Conservation (phyloP, 495 filamentous ascomycete species). For the Glonium stellatum region DNA sequence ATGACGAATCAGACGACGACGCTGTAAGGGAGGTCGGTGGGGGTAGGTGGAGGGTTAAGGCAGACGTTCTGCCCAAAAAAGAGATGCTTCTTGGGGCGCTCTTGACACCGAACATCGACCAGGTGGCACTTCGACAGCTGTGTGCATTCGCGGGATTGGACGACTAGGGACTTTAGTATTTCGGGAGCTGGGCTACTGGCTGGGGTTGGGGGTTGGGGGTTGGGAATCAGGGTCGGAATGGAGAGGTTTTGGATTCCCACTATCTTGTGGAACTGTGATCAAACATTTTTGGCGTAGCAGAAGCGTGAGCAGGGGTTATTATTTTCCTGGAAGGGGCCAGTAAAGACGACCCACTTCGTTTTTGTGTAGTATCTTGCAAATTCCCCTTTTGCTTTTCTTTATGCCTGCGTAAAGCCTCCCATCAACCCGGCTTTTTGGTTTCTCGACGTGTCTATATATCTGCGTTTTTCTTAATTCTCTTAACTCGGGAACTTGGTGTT, state of each 20-base stretch:
- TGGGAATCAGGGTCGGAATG: not conserved
- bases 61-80: slow-evolving; percentile 35
- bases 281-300: too few relatives aligned
- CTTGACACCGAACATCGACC: slow-evolving; percentile 28
- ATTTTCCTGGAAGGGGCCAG: too few relatives aligned
- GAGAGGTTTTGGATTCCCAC: not conserved
- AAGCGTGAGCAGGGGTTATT: too few relatives aligned
- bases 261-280: too few relatives aligned
- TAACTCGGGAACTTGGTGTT: not conserved
- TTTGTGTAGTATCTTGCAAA: too few relatives aligned
- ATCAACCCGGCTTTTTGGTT: not conserved
- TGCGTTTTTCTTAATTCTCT: not conserved
- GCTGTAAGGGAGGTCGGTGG: slow-evolving; percentile 18
- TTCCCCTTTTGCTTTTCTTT: too few relatives aligned
- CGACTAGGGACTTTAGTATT: not conserved
- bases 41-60: slow-evolving; percentile 21
- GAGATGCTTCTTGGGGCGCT: slow-evolving; percentile 33
- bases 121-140: slow-evolving; percentile 28
- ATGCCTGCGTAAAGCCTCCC: too few relatives aligned
- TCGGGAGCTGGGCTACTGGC: not conserved
- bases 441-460: not conserved
- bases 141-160: slow-evolving; percentile 29
- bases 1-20: slow-evolving; percentile 15
- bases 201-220: not conserved
- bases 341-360: too few relatives aligned